Conservation (phyloP, 257 asterid species). For the Nicotiana otophora region DNA sequence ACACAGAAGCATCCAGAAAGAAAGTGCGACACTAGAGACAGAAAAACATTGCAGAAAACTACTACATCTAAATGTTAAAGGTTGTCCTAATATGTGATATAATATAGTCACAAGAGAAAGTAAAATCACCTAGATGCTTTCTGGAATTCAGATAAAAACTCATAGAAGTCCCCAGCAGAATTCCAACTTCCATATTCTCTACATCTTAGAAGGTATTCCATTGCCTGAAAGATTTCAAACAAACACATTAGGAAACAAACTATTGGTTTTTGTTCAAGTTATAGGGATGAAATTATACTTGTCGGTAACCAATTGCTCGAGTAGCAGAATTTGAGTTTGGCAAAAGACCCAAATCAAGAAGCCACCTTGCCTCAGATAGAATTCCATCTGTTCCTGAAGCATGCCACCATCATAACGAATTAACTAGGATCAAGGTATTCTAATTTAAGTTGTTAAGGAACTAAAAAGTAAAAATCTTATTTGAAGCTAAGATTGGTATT, state of each 20-base stretch:
- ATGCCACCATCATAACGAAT: background rate
- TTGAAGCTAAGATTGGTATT: background rate
- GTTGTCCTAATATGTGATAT: conserved; percentile 2
- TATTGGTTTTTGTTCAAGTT: background rate
- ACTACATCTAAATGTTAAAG: background rate
- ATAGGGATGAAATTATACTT: conserved; percentile 38
- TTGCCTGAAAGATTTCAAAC: conserved; percentile 47
- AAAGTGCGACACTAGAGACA: background rate
- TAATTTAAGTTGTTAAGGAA: background rate
- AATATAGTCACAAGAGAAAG: background rate
- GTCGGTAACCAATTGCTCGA: conserved; percentile 97
- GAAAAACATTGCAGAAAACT: background rate
- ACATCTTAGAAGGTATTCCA: conserved; percentile 71
- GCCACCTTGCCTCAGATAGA: conserved; percentile 82
- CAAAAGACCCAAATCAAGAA: conserved; percentile 81
- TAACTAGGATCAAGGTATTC: background rate
- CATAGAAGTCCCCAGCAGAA: conserved; percentile 53
- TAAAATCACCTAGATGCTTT: conserved; percentile 64
- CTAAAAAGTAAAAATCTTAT: background rate
- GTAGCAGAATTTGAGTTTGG: conserved; percentile 87
- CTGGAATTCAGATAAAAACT: conserved; percentile 71
- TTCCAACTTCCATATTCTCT: conserved; percentile 68
- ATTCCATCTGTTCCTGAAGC: conserved; percentile 57
- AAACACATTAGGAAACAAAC: background rate
- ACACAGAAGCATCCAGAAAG: background rate